Percentiles rank a stretch among this genome's conserved stretches.
phyloP scores from a whole-genome alignment of 345 rosid genomes.

The Eucalyptus tenuipes region DNA sequence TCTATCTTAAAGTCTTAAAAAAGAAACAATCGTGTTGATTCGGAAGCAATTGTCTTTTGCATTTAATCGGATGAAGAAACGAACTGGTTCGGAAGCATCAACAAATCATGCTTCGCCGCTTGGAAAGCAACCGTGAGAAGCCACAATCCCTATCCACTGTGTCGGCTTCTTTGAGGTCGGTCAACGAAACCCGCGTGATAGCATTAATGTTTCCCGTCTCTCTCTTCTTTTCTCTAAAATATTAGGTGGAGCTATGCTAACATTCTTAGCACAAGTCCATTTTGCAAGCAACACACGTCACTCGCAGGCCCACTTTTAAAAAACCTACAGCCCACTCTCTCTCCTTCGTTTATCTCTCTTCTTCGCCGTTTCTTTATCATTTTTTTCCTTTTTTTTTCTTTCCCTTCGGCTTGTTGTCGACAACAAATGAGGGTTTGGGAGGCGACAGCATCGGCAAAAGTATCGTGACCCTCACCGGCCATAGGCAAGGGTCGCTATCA shows the following conservation, averaged over 20 bases:
- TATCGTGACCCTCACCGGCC: no score
- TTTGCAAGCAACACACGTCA: no score
- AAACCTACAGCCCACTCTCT: no score
- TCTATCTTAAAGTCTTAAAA: no score
- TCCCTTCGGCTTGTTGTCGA: accelerated
- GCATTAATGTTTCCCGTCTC: neutral
- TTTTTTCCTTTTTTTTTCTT: no score
- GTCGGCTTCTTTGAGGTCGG: neutral
- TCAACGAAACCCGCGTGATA: accelerated
- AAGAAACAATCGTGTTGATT: neutral
- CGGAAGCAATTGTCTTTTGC: neutral
- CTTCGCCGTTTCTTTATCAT: no score
- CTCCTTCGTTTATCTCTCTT: no score
- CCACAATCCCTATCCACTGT: neutral
- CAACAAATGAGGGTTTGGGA: no score
- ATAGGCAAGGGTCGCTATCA: accelerated
- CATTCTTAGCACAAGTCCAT: no score
- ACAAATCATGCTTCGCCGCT: neutral
- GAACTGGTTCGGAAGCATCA: neutral
- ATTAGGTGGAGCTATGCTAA: no score
- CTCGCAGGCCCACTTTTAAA: no score
- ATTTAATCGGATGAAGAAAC: neutral
- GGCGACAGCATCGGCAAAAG: accelerated
- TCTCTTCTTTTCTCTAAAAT: no score
- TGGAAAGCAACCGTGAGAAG: neutral